A percentile compares a stretch with the other conserved stretches of the same genome.
Evolutionary conservation across 768 basidiomycete species (phyloP).

Genomic region (Mrakia gelida): DNA sequence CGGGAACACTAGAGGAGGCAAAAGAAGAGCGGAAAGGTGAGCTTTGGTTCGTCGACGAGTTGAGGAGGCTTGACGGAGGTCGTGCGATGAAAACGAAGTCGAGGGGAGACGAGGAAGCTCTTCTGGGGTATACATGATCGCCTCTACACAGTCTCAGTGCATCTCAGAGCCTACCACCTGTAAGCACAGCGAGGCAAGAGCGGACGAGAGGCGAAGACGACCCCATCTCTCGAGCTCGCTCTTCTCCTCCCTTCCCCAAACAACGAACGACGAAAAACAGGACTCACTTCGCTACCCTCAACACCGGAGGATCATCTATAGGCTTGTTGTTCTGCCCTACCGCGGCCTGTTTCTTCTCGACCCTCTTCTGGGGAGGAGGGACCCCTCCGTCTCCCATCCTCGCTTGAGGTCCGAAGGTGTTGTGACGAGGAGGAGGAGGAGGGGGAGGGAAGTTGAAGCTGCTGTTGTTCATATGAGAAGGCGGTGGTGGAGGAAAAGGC

Average conservation of each 20-base stretch:
- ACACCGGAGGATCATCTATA: background rate
- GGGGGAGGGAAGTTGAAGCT: background rate
- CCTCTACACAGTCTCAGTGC: too few relatives aligned
- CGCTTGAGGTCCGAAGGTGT: background rate
- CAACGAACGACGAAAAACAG: too few relatives aligned
- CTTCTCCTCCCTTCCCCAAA: too few relatives aligned
- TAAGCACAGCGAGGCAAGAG: background rate
- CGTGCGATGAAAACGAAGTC: background rate
- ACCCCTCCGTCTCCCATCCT: too few relatives aligned
- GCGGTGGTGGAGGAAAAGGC: too few relatives aligned
- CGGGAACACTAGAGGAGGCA: background rate
- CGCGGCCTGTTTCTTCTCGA: background rate
- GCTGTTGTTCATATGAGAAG: too few relatives aligned
- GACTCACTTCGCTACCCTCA: constrained; percentile 19
- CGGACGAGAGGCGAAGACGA: background rate
- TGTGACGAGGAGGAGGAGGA: background rate
- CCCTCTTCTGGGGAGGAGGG: background rate
- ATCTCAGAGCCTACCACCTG: too few relatives aligned
- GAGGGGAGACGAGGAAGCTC: too few relatives aligned
- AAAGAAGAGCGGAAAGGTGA: background rate
- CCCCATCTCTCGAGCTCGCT: too few relatives aligned
- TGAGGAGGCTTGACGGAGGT: background rate
- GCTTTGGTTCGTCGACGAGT: background rate
- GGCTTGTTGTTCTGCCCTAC: too few relatives aligned
- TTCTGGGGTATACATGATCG: too few relatives aligned